Evolutionary conservation across 192 early-diverging fungal species (phyloP).

Genomic region (Backusella sp.): DNA sequence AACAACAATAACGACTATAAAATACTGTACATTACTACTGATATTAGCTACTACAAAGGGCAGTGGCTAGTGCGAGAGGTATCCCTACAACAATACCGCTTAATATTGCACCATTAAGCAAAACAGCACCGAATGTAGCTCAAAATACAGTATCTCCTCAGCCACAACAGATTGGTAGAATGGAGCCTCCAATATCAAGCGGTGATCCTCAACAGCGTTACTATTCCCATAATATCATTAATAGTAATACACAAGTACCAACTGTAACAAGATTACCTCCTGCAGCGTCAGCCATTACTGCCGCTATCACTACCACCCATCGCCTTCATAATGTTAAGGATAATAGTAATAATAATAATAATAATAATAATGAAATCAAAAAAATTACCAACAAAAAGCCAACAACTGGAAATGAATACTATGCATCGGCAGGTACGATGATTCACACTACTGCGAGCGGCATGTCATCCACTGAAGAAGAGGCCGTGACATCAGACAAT

Average conservation of each 20-base stretch:
- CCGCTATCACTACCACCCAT: neutral
- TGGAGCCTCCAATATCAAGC: neutral
- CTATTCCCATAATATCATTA: neutral
- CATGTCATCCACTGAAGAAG: conserved; percentile 37
- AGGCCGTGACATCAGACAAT: conserved; percentile 20
- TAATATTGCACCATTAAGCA: neutral
- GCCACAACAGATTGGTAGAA: neutral
- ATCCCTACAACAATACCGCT: conserved; percentile 15
- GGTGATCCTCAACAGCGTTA: neutral
- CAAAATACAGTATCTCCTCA: neutral
- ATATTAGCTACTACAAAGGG: conserved; percentile 40
- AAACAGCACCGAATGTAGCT: neutral
- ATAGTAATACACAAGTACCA: neutral
- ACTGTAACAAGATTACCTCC: neutral
- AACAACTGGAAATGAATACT: neutral
- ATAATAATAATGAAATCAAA: neutral
- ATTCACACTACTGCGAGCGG: conserved; percentile 14
- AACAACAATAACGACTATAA: neutral
- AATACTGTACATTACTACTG: neutral
- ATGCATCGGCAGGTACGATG: conserved; percentile 21
- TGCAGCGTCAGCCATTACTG: neutral
- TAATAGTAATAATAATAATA: neutral
- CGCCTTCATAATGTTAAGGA: neutral
- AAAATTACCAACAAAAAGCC: neutral
- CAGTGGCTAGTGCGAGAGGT: conserved; percentile 35